Evolutionary conservation across 495 filamentous ascomycete species (phyloP).

Genomic region (Venustampulla echinocandica): DNA sequence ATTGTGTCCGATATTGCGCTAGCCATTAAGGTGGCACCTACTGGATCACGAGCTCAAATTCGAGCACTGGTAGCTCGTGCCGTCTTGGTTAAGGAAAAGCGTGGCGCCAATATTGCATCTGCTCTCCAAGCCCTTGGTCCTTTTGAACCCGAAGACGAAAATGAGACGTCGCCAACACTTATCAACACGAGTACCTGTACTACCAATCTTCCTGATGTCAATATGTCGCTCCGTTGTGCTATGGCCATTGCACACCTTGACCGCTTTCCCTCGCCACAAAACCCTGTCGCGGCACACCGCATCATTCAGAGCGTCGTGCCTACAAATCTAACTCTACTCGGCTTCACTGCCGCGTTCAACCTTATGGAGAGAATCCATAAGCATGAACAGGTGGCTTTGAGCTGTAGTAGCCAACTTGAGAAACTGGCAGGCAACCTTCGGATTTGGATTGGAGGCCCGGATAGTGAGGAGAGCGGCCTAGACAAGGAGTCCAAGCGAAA

Average conservation of each 20-base stretch:
- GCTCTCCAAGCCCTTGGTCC: slow-evolving; percentile 46
- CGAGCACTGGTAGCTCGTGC: slow-evolving; percentile 71
- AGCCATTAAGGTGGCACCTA: slow-evolving; percentile 67
- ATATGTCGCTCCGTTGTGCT: slow-evolving; percentile 66
- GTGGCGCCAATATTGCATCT: slow-evolving; percentile 43
- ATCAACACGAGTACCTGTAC: slow-evolving; percentile 26
- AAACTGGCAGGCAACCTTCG: slow-evolving; percentile 42
- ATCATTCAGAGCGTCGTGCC: slow-evolving; percentile 40
- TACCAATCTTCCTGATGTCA: slow-evolving; percentile 50
- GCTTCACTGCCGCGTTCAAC: slow-evolving; percentile 66
- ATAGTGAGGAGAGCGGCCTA: slow-evolving; percentile 36
- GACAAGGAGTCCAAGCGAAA: slow-evolving; percentile 34
- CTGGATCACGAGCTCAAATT: slow-evolving; percentile 63
- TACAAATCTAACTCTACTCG: slow-evolving; percentile 53
- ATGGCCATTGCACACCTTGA: slow-evolving; percentile 67
- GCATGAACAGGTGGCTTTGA: slow-evolving; percentile 42
- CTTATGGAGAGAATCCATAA: slow-evolving; percentile 51
- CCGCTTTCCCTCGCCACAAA: slow-evolving; percentile 29
- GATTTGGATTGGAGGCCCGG: slow-evolving; percentile 43
- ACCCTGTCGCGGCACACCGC: slow-evolving; percentile 31
- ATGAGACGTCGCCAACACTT: slow-evolving; percentile 1
- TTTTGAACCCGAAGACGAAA: slow-evolving; percentile 18
- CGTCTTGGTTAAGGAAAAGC: slow-evolving; percentile 44
- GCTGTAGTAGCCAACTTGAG: slow-evolving; percentile 39
- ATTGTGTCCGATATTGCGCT: slow-evolving; percentile 54